phyloP scores from a whole-genome alignment of 345 rosid species.

The Gossypium rotundifolium region DNA sequence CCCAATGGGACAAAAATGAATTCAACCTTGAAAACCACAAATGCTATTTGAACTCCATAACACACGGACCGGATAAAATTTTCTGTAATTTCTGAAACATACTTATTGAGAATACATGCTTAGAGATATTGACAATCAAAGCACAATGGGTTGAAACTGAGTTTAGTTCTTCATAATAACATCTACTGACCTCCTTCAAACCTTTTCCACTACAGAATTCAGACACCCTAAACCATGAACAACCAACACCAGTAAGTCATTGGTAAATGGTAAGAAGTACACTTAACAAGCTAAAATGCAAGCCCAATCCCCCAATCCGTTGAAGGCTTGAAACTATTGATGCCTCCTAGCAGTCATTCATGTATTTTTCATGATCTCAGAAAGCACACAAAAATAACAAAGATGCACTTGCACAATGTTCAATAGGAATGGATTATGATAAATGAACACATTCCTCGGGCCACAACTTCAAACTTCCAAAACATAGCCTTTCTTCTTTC shows the following conservation, averaged over 20 bases:
- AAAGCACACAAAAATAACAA: not conserved
- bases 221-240: not conserved
- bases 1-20: not conserved
- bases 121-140: not conserved
- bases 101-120: not conserved
- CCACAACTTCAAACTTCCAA: not conserved
- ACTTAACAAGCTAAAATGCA: not conserved
- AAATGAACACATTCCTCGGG: not conserved
- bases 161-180: not conserved
- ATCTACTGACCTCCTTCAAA: not conserved
- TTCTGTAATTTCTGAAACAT: not conserved
- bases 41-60: not conserved
- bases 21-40: not conserved
- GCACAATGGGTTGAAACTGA: not conserved
- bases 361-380: not conserved
- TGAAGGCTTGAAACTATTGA: not conserved
- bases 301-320: not conserved
- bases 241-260: not conserved
- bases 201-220: not conserved
- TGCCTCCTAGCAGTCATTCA: no score
- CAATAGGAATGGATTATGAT: not conserved
- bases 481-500: not conserved
- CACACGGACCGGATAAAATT: not conserved
- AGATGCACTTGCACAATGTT: not conserved
- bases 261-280: not conserved